phyloP scores from a whole-genome alignment of 108 stramenopile genomes.

The Cyclotella sp. region DNA sequence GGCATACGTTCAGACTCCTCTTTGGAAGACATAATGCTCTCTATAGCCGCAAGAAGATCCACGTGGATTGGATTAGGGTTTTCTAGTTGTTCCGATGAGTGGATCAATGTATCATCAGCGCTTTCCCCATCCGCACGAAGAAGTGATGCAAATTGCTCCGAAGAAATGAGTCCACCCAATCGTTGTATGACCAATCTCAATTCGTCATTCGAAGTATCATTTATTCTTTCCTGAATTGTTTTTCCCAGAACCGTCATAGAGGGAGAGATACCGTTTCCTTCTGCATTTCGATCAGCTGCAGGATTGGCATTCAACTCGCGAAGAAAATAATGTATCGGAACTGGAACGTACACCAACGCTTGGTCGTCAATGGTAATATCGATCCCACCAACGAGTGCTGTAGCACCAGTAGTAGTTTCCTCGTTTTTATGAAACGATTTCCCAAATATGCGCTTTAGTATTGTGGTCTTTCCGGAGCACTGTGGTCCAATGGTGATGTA shows the following conservation, averaged over 20 bases:
- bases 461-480: conserved; percentile 77
- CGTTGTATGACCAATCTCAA: conserved; percentile 53
- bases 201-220: conserved; percentile 48
- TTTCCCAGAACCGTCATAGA: conserved; percentile 39
- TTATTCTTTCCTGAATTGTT: conserved; percentile 53
- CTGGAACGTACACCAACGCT: conserved; percentile 66
- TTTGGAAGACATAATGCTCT: conserved; percentile 10
- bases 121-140: no score
- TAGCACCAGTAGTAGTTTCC: background rate
- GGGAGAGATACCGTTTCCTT: conserved; percentile 8
- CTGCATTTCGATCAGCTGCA: background rate
- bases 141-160: conserved; percentile 40
- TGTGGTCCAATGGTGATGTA: conserved; percentile 86
- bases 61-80: background rate
- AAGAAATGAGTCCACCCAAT: conserved; percentile 36
- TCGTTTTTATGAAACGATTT: conserved; percentile 22
- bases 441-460: conserved; percentile 50
- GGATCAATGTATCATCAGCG: no score
- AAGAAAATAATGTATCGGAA: conserved; percentile 57
- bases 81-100: background rate
- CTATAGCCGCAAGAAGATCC: conserved; percentile 15
- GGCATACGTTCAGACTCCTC: conserved; percentile 13
- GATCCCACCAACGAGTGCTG: conserved; percentile 14
- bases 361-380: conserved; percentile 86
- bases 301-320: conserved; percentile 10